A percentile compares a stretch with the other conserved stretches of the same genome.
Evolutionary conservation across 177 flowering plant species (phyloP).

Genomic region (Telopea speciosissima): DNA sequence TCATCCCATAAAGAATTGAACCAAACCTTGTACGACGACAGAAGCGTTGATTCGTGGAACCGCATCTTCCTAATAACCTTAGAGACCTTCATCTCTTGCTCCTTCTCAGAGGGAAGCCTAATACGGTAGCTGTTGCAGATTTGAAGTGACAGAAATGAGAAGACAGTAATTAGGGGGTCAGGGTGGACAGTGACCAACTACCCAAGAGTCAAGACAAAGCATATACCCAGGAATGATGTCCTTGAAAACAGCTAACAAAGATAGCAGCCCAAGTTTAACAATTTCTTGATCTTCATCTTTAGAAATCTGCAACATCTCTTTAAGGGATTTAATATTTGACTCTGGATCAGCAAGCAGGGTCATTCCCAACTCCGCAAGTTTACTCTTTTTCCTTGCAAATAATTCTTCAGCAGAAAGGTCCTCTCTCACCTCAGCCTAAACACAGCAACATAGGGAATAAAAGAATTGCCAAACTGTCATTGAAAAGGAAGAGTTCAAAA

Average conservation of each 20-base stretch:
- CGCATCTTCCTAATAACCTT: constrained; percentile 83
- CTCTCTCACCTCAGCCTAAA: constrained; percentile 80
- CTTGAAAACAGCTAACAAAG: constrained; percentile 79
- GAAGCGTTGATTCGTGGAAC: constrained; percentile 72
- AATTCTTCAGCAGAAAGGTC: constrained; percentile 77
- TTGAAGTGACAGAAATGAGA: constrained; percentile 4
- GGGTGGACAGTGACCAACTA: not conserved
- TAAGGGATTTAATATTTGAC: constrained; percentile 63
- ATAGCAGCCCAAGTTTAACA: constrained; percentile 62
- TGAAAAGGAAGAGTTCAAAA: not conserved
- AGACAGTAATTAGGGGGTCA: not conserved
- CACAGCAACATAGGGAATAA: not conserved
- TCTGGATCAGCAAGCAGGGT: constrained; percentile 81
- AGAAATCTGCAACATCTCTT: constrained; percentile 55
- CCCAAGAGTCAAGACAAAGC: not conserved
- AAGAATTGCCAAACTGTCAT: not conserved
- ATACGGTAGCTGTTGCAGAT: constrained; percentile 68
- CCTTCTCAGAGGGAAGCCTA: constrained; percentile 96
- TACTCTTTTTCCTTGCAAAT: constrained; percentile 50
- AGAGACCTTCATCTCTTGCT: constrained; percentile 77
- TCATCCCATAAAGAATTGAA: constrained; percentile 8
- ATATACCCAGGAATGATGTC: constrained; percentile 94
- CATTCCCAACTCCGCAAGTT: constrained; percentile 82
- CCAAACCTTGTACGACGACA: constrained; percentile 77
- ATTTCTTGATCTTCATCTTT: constrained; percentile 56